Percentiles rank a stretch among this genome's conserved stretches.
phyloP scores from a whole-genome alignment of 495 filamentous ascomycete species.

The Hypoxylon rickii region DNA sequence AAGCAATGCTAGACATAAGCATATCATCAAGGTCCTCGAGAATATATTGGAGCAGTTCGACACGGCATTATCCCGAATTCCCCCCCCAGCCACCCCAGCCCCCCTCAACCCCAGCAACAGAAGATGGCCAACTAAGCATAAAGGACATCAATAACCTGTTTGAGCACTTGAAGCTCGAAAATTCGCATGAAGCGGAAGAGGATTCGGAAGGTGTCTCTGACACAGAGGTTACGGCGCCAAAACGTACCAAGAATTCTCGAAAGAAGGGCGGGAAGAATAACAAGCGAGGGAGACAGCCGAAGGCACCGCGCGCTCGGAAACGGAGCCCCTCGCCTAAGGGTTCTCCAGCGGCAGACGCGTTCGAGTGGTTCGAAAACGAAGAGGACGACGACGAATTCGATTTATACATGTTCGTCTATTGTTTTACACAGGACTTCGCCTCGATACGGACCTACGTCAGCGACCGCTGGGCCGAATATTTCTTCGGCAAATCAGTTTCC shows the following conservation, averaged over 20 bases:
- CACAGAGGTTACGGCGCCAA: neutral
- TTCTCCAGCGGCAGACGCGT: constrained; percentile 23
- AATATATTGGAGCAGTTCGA: constrained; percentile 31
- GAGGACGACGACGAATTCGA: constrained; percentile 35
- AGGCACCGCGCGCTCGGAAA: constrained; percentile 14
- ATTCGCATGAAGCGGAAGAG: constrained; percentile 4
- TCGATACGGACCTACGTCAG: constrained; percentile 34
- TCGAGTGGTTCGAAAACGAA: constrained; percentile 19
- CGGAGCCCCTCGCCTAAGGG: neutral
- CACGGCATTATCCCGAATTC: neutral
- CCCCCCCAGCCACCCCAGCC: neutral
- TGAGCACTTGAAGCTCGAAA: constrained; percentile 31
- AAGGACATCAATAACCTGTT: constrained; percentile 39
- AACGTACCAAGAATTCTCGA: neutral
- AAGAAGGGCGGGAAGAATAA: constrained; percentile 26
- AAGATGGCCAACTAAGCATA: neutral
- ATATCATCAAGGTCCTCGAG: constrained; percentile 37
- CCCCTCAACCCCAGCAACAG: neutral
- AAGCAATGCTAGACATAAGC: constrained; percentile 29
- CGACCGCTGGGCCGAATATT: constrained; percentile 40
- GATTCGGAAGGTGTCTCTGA: constrained; percentile 7
- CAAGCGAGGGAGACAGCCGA: constrained; percentile 24
- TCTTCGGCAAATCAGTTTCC: constrained; percentile 23
- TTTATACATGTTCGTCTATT: constrained; percentile 41
- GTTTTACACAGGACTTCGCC: constrained; percentile 43